Base-by-base conservation (phyloP, 1,284 basidiomycete species). In the Trametes polyzona region DNA sequence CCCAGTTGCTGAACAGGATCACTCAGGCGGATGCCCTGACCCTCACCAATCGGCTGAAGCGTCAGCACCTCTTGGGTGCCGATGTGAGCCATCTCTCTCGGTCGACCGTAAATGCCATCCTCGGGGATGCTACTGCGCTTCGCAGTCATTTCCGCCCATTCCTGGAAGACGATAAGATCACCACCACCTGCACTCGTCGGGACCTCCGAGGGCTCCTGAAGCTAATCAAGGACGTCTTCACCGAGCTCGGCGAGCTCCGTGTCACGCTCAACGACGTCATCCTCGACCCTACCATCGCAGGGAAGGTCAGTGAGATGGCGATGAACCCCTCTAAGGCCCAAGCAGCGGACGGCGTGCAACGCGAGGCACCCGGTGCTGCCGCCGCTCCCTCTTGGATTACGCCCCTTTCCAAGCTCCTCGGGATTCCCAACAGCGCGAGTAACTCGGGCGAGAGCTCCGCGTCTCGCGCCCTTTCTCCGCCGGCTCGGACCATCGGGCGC, bases 41-140 rank as follows among this genome's bases (percentile, higher is more conserved):
- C 0, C 79, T 99, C 36, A 92, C 92, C 40, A 90, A 91, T 57
- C 87, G 96, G 14, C 79, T 99, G 40, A 96, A 95, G 73, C 88
- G 95, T 43, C 96, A 98, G 64, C 86, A 96, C 67, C 80, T 98
- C 2, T 74, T 83, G 0, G 89, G 84, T 55, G 88, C 92, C 2
- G 96, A 98, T 66, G 83, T 98, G 17, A 84, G 87, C 14, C 93
- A 98, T 68, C 79, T 98, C 16, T 96, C 95, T 0, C 87, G 90
- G 36, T 86, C 84, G 19, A 98, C 95, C 0, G 81, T 98, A 55
- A 83, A 85, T 55, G 81, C 82, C 37, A 88, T 98, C 48, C 71
- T 95, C 16, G 74, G 79, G 32, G 96, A 99, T 54, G 79, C 88
- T 8, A 78, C 79, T 8, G 81, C 82, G 16, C 75, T 98, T 24